Percentiles rank a stretch among this genome's conserved stretches.
Evolutionary conservation across 371 early-diverging fungal genomes (phyloP).

Genomic region (Mucor saturninus): DNA sequence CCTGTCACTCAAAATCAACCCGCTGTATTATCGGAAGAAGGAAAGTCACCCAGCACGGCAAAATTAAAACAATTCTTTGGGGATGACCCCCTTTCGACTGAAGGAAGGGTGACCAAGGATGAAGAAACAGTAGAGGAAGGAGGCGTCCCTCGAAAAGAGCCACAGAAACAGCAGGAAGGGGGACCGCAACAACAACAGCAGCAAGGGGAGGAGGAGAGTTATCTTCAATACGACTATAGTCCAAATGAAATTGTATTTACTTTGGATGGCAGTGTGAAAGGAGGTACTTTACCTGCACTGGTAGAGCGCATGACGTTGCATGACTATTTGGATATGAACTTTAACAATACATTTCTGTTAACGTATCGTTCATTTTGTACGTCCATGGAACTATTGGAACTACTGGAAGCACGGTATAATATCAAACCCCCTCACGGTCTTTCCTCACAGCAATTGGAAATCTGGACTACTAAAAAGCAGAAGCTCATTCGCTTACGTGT

Average conservation of each 20-base stretch:
- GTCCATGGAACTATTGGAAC: constrained; percentile 70
- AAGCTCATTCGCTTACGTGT: constrained; percentile 88
- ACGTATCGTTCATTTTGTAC: constrained; percentile 91
- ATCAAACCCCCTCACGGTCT: constrained; percentile 76
- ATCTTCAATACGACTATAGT: constrained; percentile 43
- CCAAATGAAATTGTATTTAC: constrained; percentile 77
- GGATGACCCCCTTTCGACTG: constrained; percentile 39
- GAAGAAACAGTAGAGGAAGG: no score
- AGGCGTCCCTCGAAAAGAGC: no score
- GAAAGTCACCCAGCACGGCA: constrained; percentile 22
- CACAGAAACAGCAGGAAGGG: no score
- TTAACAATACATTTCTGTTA: constrained; percentile 83
- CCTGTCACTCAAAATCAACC: constrained; percentile 6
- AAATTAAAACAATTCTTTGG: constrained; percentile 73
- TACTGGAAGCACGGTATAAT: constrained; percentile 71
- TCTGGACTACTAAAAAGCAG: constrained; percentile 85
- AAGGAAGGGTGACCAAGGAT: neutral
- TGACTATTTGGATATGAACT: constrained; percentile 77
- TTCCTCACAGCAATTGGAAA: constrained; percentile 61
- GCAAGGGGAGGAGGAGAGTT: constrained; percentile 30
- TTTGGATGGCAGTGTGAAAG: constrained; percentile 85
- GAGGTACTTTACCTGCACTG: constrained; percentile 86
- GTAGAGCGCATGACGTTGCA: constrained; percentile 90
- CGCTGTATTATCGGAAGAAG: neutral
- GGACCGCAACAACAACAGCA: no score